Evolutionary conservation across 768 basidiomycete genomes (phyloP), one percentile per base, ranked within the genome.

Genomic region (Mycena floridula): DNA sequence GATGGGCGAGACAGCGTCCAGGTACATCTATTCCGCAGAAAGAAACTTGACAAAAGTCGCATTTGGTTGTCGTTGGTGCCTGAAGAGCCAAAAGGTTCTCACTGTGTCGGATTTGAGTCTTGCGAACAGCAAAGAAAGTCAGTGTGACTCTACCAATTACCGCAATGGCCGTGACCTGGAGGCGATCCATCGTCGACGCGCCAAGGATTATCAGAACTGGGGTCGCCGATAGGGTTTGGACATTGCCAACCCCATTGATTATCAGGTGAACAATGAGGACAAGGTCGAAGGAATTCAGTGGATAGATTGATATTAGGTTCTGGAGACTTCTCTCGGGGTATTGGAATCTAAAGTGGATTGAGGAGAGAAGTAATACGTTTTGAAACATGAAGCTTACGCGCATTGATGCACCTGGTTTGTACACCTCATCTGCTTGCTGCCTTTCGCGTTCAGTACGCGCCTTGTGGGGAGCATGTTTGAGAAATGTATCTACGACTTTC

Each of bases 21-120:
- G 79, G 86, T 20, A 92, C 74, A 39, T 77, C 77, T 47, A 92
- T 79, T 8, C 89, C 89, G 55, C 89, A 92, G 60, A 91, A 91
- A 2, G 73, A 85, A 7, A 86, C 79, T 47, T 81, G 79, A 52
- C 89, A 92, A 50, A 91, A 74, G 58, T 90, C 89, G 56, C 89
- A 92, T 61, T 77, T 83, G 21, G 85, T 77, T n/a, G 89, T 88
- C 25, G 78, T 63, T 12, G 89, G 89, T 11, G 89, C 86, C 25
- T 65, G 69, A 3, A 83, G 62, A 22, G 86, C 85, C 21, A 89
- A 76, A 4, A 89, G 57, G 55, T 77, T 87, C 62, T 90, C 89
- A 55, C 87, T 89, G 40, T 12, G 8, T n/a, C n/a, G n/a, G n/a
- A n/a, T n/a, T n/a, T n/a, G n/a, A n/a, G n/a, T n/a, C n/a, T n/a